These are phyloP conservation scores for Pichia sp. DNA, from an alignment of 1,139 yeast genomes.

Conservation along the genomic window DNA sequence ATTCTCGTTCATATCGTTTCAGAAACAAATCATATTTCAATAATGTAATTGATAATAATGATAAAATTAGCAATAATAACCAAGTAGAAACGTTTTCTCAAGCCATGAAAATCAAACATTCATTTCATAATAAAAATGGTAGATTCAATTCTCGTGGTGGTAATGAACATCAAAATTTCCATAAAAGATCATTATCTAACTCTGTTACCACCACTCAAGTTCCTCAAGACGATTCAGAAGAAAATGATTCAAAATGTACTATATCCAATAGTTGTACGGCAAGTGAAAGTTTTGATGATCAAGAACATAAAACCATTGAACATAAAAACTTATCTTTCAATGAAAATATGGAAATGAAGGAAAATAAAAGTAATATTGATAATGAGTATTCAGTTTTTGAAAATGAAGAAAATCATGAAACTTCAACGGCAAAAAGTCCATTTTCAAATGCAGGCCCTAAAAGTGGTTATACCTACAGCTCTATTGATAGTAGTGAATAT, in stretches of 20 bases:
- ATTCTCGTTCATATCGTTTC: neutral
- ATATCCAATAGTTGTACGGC: too few relatives aligned
- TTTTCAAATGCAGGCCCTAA: conserved; percentile 24
- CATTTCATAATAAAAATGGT: neutral
- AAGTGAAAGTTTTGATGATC: too few relatives aligned
- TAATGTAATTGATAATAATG: neutral
- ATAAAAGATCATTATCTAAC: too few relatives aligned
- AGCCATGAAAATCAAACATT: conserved; percentile 10
- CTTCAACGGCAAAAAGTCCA: conserved; percentile 20
- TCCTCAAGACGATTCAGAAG: too few relatives aligned
- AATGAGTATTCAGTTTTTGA: conserved; percentile 9
- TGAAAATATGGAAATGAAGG: conserved; percentile 4
- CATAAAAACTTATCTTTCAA: too few relatives aligned
- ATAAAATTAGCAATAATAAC: neutral
- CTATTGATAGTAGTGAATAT: conserved; percentile 23
- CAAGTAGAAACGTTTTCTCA: conserved; percentile 10
- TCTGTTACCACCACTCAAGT: too few relatives aligned
- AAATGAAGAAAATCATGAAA: conserved; percentile 3
- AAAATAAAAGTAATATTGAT: conserved; percentile 1
- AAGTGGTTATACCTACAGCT: conserved; percentile 25
- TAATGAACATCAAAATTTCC: too few relatives aligned
- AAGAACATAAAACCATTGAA: too few relatives aligned
- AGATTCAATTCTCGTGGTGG: neutral
- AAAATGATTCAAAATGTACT: too few relatives aligned
- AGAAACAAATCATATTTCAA: conserved; percentile 4